Conservation (phyloP, 148 eudicot species). For the Agrostemma githago region DNA sequence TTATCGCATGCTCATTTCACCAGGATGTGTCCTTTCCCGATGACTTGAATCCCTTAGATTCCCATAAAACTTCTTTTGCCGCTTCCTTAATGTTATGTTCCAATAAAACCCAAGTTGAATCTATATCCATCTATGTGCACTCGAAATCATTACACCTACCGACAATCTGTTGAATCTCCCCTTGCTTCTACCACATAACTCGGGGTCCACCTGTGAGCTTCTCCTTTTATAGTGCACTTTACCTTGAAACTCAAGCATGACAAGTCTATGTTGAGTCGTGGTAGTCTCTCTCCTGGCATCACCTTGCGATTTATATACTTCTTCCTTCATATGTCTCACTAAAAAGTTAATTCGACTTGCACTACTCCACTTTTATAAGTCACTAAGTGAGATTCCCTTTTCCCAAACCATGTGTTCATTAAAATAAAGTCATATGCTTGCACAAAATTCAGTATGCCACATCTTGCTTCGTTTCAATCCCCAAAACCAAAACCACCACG, state of each 20-base stretch:
- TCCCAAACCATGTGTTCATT: not conserved
- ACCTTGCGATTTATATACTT: not conserved
- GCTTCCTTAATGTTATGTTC: not conserved
- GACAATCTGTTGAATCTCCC: not conserved
- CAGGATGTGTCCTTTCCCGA: conserved; percentile 6
- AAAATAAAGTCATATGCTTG: too few species aligned
- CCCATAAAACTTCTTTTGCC: not conserved
- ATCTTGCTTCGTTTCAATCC: not conserved
- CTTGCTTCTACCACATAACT: conserved; percentile 11
- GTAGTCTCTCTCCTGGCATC: not conserved
- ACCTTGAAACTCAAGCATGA: not conserved
- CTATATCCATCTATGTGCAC: not conserved
- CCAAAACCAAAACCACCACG: not conserved
- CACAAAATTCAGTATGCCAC: not conserved
- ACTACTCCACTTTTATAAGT: not conserved
- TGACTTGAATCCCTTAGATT: not conserved
- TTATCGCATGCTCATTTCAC: conserved; percentile 10
- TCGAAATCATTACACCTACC: not conserved
- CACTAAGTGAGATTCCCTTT: not conserved
- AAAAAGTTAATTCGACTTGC: not conserved
- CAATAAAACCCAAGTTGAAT: not conserved
- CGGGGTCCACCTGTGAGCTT: not conserved
- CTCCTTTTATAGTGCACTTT: not conserved
- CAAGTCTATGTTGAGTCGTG: not conserved
- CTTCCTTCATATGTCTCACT: not conserved